These are phyloP conservation scores for Solioccasus polychromus DNA, from an alignment of 768 basidiomycete genomes.

Conservation along the genomic window DNA sequence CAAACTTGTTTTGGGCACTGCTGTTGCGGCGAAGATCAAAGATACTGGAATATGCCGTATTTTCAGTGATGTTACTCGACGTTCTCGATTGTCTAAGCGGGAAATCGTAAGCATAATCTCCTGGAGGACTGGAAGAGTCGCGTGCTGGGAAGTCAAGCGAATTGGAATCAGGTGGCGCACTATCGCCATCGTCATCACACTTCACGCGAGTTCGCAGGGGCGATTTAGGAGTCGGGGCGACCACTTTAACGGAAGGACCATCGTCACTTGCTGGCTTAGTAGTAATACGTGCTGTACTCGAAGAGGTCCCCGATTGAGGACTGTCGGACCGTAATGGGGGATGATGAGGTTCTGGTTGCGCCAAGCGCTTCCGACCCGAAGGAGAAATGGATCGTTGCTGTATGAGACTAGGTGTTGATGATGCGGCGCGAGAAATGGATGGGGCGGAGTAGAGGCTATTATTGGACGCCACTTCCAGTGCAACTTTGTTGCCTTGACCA, in stretches of 20 bases:
- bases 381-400: conserved; percentile 40
- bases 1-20: conserved; percentile 58
- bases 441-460: conserved; percentile 35
- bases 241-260: conserved; percentile 34
- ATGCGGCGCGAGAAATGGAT: conserved; percentile 42
- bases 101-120: conserved; percentile 33
- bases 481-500: conserved; percentile 35
- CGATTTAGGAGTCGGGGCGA: conserved; percentile 45
- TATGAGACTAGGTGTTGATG: conserved; percentile 62
- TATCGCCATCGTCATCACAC: conserved; percentile 12
- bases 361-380: conserved; percentile 44
- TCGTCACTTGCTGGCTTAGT: conserved; percentile 35
- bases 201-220: conserved; percentile 45
- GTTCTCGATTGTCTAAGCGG: conserved; percentile 60
- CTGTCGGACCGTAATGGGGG: conserved; percentile 56
- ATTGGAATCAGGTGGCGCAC: conserved; percentile 15
- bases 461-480: conserved; percentile 25
- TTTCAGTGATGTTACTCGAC: conserved; percentile 59
- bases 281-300: conserved; percentile 30
- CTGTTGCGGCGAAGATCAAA: conserved; percentile 49
- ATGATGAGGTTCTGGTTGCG: conserved; percentile 45
- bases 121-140: conserved; percentile 33
- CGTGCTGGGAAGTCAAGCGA: conserved; percentile 32
- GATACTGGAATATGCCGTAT: conserved; percentile 57
- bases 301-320: conserved; percentile 44